Evolutionary conservation across 257 asterid genomes (phyloP).

Genomic region (Knoxia roxburghii): DNA sequence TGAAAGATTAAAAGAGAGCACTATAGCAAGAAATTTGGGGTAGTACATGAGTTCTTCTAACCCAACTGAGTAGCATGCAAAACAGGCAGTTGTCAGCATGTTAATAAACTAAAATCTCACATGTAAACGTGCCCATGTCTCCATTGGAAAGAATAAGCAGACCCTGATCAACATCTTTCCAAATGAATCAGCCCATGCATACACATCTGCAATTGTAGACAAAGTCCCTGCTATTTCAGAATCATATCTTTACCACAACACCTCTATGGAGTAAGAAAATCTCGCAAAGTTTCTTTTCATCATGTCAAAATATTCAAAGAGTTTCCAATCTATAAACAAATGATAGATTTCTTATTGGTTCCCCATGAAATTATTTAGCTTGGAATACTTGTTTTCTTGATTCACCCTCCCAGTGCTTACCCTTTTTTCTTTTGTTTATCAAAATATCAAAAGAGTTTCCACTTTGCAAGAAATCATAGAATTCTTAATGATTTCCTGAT

Average conservation of each 20-base stretch:
- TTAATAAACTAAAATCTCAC: constrained; percentile 32
- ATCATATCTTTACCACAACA: neutral
- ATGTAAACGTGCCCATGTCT: constrained; percentile 77
- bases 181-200: constrained; percentile 71
- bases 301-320: neutral
- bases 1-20: neutral
- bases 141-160: constrained; percentile 86
- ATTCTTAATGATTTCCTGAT: neutral
- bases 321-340: neutral
- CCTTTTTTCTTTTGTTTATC: too few species aligned
- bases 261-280: neutral
- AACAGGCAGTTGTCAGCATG: neutral
- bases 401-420: neutral
- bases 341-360: neutral
- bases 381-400: neutral
- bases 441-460: too few species aligned
- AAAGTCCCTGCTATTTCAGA: neutral
- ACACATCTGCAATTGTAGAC: constrained; percentile 61
- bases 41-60: too few species aligned
- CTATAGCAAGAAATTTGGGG: neutral
- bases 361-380: neutral
- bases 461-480: neutral
- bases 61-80: neutral
- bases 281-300: neutral
- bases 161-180: constrained; percentile 79